These are phyloP conservation scores for Microglena sp. DNA, from an alignment of 139 green algal species.

Conservation along the genomic window DNA sequence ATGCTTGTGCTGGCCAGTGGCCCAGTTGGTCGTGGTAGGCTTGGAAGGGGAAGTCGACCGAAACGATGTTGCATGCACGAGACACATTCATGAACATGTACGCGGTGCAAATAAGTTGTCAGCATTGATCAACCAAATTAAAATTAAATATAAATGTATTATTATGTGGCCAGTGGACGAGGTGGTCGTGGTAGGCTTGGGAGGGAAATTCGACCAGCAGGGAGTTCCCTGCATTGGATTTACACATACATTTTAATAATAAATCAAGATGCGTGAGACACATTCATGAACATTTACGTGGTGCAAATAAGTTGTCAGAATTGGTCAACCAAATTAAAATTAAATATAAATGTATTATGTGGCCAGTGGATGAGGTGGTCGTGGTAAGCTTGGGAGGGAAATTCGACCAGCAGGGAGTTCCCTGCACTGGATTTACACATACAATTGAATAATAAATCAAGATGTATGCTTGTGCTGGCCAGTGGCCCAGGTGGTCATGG, in stretches of 20 bases:
- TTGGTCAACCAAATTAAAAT: background rate
- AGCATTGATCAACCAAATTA: too few species aligned
- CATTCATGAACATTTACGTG: too few species aligned
- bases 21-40: constrained; percentile 60
- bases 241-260: too few species aligned
- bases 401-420: constrained; percentile 58
- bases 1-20: too few species aligned
- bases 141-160: background rate
- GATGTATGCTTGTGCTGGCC: too few species aligned
- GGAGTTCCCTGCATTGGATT: constrained; percentile 52
- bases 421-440: too few species aligned
- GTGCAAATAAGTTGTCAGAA: too few species aligned
- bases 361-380: constrained; percentile 73
- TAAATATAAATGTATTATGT: too few species aligned
- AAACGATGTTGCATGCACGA: constrained; percentile 52
- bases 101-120: too few species aligned
- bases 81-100: too few species aligned
- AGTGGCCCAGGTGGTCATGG: constrained; percentile 67
- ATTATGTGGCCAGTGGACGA: constrained; percentile 76
- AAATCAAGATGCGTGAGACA: too few species aligned
- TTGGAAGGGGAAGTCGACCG: constrained; percentile 62
- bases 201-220: constrained; percentile 65
- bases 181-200: constrained; percentile 50
- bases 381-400: constrained; percentile 51
- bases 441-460: too few species aligned